Conservation (phyloP, 306 rosid genomes). For the Cicer chorassanicum region DNA sequence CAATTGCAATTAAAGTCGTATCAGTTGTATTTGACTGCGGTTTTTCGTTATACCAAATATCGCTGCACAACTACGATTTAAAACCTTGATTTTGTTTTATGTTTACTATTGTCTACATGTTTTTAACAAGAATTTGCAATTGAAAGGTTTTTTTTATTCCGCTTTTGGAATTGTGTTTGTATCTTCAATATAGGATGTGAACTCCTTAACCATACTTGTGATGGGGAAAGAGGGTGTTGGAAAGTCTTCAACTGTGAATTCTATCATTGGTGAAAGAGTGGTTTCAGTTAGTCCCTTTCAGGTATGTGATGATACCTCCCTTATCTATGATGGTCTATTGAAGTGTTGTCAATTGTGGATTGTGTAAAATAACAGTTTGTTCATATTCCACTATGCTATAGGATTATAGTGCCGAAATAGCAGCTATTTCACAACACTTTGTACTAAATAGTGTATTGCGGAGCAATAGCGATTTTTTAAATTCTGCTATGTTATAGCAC, state of each 20-base stretch:
- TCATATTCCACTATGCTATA: too few species aligned
- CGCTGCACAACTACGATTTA: neutral
- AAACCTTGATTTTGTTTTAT: neutral
- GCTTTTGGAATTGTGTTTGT: constrained; percentile 8
- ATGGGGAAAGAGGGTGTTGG: constrained; percentile 99
- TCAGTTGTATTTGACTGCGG: neutral
- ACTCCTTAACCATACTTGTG: constrained; percentile 88
- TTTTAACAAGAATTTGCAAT: neutral
- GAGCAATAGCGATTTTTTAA: too few species aligned
- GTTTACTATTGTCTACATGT: neutral
- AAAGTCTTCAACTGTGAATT: constrained; percentile 92
- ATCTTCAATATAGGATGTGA: constrained; percentile 65
- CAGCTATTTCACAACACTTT: too few species aligned
- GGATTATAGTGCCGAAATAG: too few species aligned
- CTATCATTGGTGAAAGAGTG: constrained; percentile 86
- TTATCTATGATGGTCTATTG: neutral
- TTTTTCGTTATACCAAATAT: neutral
- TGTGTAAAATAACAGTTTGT: too few species aligned
- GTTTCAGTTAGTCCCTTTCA: constrained; percentile 91
- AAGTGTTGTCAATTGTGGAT: too few species aligned
- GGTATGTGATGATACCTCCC: constrained; percentile 49
- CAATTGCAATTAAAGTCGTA: too few species aligned
- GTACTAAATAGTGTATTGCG: too few species aligned
- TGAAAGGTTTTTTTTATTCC: neutral
- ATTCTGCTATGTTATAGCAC: too few species aligned